Conservation (phyloP, 2,329 filamentous ascomycete genomes). For the Shiraia bambusicola region DNA sequence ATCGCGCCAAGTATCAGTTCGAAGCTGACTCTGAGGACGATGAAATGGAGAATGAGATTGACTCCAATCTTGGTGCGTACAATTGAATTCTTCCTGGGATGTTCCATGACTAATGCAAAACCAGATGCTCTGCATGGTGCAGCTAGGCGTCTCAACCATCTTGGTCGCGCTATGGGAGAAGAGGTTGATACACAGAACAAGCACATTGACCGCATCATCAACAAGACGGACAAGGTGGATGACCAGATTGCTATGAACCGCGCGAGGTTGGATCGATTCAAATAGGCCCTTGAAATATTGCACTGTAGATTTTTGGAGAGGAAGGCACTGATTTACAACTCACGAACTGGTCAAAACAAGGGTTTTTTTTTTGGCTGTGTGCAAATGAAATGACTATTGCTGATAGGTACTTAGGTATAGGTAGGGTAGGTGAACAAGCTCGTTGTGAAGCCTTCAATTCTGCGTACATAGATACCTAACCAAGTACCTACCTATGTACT, state of each 20-base stretch:
- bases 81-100: slow-evolving; percentile 7
- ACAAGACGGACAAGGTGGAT: slow-evolving; percentile 78
- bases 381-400: too few relatives aligned
- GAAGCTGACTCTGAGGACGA: slow-evolving; percentile 51
- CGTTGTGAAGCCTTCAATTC: too few relatives aligned
- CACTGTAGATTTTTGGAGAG: background rate
- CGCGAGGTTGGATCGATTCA: slow-evolving; percentile 66
- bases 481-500: too few relatives aligned
- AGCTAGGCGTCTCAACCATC: slow-evolving; percentile 69
- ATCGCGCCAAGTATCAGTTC: slow-evolving; percentile 40
- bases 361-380: too few relatives aligned
- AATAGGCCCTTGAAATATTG: slow-evolving; percentile 28
- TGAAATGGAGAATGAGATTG: slow-evolving; percentile 62
- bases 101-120: too few relatives aligned
- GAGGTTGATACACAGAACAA: slow-evolving; percentile 78
- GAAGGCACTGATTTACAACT: too few relatives aligned
- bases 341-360: background rate
- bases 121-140: slow-evolving; percentile 59
- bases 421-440: too few relatives aligned
- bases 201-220: slow-evolving; percentile 73
- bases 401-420: too few relatives aligned
- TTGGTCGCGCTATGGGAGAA: slow-evolving; percentile 71
- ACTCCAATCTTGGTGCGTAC: slow-evolving; percentile 48
- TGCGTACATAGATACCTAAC: too few relatives aligned
- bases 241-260: slow-evolving; percentile 79